Base-by-base conservation (phyloP, 2,329 filamentous ascomycete genomes). In the Fonsecaea multimorphosa region DNA sequence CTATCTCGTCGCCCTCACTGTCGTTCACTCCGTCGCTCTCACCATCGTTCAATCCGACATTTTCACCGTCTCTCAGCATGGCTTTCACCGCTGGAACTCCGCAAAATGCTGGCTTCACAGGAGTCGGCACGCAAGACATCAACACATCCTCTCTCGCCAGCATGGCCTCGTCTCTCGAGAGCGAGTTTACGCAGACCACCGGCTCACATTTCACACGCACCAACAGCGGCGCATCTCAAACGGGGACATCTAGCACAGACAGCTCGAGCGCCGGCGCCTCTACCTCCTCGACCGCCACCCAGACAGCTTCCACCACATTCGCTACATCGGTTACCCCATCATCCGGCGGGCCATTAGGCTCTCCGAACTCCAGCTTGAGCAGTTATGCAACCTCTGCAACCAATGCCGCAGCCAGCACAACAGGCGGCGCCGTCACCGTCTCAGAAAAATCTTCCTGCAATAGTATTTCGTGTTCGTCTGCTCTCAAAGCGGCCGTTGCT, bases 401-500 rank as follows among this genome's bases (percentile, higher is more conserved):
- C 56, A 69, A 66, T 32, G 65, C 64, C 1, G 67, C 68, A 29
- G 64, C 60, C 64, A 70, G 58, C 54, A 64, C 67, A 22, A 58
- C 46, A 31, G 61, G 55, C 27, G 65, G 62, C 7, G 61, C 64
- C n/a, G 65, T 69, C 9, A 67, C 62, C 24, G 63, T 70, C 16
- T 64, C 64, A 1, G 31, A 65, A 54, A 63, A 69, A 31, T 66
- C 68, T 4, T 61, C 57, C 1, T 71, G 70, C 44, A 66, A 64
- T 46, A 68, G 69, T 32, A 62, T 72, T 24, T 71, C 69, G 3
- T 71, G 69, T 38, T 70, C 67, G 8, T 58, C 71, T 14, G 68
- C 61, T 5, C 66, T 71, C 14, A 65, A 72, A 58, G 71, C 71
- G 4, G 70, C 71, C 3, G 51, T 72, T n/a, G 71, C 70, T 5